Conservation (phyloP, 1,284 basidiomycete genomes). For the Paramarasmius palmivorus region DNA sequence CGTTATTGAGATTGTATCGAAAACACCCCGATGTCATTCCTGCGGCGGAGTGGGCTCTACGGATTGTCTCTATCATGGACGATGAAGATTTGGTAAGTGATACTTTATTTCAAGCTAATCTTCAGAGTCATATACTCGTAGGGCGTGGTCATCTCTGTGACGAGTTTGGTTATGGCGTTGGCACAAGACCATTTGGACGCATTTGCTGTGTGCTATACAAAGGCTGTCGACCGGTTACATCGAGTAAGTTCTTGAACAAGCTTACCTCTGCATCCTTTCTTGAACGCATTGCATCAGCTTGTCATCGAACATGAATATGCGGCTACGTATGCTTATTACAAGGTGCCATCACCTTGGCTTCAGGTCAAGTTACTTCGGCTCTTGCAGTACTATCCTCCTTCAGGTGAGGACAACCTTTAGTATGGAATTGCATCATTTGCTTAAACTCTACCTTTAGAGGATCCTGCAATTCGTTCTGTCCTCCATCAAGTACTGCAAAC, state of each 20-base stretch:
- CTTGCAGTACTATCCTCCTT: conserved; percentile 94
- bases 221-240: conserved; percentile 88
- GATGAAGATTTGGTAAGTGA: conserved; percentile 78
- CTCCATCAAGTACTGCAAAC: conserved; percentile 87
- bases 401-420: conserved; percentile 56
- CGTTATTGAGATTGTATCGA: conserved; percentile 89
- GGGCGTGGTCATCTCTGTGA: conserved; percentile 95
- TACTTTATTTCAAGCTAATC: conserved; percentile 14
- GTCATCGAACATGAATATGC: conserved; percentile 90
- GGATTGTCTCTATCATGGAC: conserved; percentile 94
- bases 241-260: conserved; percentile 53
- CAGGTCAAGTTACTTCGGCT: conserved; percentile 95
- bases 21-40: conserved; percentile 96
- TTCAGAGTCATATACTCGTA: conserved; percentile 26
- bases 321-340: conserved; percentile 94
- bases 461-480: conserved; percentile 75
- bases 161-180: conserved; percentile 91
- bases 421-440: conserved; percentile 4
- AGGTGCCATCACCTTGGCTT: conserved; percentile 96
- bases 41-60: conserved; percentile 92
- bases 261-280: conserved; percentile 10
- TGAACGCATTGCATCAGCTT: conserved; percentile 52
- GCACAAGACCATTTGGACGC: conserved; percentile 93
- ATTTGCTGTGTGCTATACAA: conserved; percentile 90
- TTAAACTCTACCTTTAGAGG: conserved; percentile 54